A percentile compares a stretch with the other conserved stretches of the same genome.
These are phyloP conservation scores for Acanthamoeba pearcei DNA, from an alignment of 208 protist species.

Conservation along the genomic window DNA sequence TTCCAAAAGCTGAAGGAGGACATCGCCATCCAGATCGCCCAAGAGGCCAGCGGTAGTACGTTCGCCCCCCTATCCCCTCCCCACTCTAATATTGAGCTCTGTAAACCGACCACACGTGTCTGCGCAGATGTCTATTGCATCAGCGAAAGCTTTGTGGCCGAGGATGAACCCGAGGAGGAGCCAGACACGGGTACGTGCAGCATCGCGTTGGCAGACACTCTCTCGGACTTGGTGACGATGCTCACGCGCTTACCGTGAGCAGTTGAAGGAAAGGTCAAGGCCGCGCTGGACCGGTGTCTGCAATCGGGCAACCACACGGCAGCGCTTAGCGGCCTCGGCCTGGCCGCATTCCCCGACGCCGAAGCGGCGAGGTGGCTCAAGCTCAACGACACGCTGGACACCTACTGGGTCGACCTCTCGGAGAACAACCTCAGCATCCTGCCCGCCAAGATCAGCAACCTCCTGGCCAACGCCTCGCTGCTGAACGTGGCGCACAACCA, in stretches of 20 bases:
- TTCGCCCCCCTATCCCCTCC: background rate
- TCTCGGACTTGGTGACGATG: background rate
- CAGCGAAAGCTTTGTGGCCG: constrained; percentile 8
- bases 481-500: constrained; percentile 36
- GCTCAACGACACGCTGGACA: constrained; percentile 12
- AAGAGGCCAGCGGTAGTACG: background rate
- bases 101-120: background rate
- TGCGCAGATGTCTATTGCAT: background rate
- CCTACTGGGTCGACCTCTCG: constrained; percentile 19
- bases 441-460: background rate
- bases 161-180: background rate
- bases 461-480: background rate
- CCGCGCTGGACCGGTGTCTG: background rate
- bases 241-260: background rate
- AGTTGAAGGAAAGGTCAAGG: background rate
- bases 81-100: background rate
- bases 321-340: background rate
- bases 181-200: background rate
- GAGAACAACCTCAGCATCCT: background rate
- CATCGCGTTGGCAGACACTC: background rate
- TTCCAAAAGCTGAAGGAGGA: constrained; percentile 47
- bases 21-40: background rate
- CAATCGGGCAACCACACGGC: constrained; percentile 15
- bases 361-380: background rate
- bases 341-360: background rate